Conservation (phyloP, 2,329 filamentous ascomycete species). For the Emmonsiellopsis sp. region DNA sequence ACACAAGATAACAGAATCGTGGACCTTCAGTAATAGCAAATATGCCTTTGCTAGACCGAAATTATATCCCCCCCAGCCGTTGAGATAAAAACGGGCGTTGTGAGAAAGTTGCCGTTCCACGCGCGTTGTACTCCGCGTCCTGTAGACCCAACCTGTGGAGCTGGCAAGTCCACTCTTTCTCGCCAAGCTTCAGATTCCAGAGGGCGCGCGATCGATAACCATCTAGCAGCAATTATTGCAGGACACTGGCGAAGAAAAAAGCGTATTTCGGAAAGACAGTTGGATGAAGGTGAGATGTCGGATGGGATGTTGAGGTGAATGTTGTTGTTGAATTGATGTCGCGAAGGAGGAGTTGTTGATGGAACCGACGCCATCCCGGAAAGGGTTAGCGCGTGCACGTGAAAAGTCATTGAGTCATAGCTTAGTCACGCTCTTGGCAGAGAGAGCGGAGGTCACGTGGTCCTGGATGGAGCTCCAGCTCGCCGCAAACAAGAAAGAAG, state of each 20-base stretch:
- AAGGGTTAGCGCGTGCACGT: neutral
- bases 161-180: neutral
- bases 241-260: neutral
- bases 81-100: neutral
- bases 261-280: neutral
- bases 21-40: conserved; percentile 13
- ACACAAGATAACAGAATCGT: conserved; percentile 27
- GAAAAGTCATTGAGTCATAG: neutral
- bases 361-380: neutral
- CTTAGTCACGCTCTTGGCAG: neutral
- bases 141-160: neutral
- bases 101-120: neutral
- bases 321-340: neutral
- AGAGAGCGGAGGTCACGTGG: neutral
- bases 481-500: neutral
- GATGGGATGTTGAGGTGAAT: neutral
- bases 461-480: neutral
- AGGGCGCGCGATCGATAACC: neutral
- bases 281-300: neutral
- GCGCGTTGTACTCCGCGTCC: neutral
- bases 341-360: neutral
- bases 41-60: conserved; percentile 18
- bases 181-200: neutral
- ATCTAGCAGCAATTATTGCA: neutral
- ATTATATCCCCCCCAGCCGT: conserved; percentile 19